phyloP scores from a whole-genome alignment of 1,284 basidiomycete species.

The Pterulicium gracile region DNA sequence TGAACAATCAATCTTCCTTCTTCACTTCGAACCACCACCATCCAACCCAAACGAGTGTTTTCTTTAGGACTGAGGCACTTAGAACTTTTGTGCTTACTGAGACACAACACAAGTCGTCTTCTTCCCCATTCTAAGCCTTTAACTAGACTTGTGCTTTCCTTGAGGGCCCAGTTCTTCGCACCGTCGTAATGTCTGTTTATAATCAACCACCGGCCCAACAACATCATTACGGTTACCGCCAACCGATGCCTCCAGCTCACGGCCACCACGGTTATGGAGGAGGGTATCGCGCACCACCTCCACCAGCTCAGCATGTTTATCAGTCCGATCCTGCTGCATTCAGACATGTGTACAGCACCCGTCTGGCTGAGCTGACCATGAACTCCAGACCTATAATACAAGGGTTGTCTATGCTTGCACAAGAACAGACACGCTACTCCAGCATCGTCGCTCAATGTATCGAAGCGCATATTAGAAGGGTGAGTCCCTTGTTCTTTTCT shows the following conservation, averaged over 20 bases:
- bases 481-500: slow-evolving; percentile 41
- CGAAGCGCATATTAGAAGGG: slow-evolving; percentile 79
- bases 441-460: slow-evolving; percentile 82
- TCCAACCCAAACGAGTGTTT: not conserved
- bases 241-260: slow-evolving; percentile 28
- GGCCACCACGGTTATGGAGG: slow-evolving; percentile 34
- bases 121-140: too few species aligned
- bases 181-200: slow-evolving; percentile 36
- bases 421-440: slow-evolving; percentile 74
- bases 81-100: not conserved
- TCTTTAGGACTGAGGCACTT: not conserved
- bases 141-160: too few species aligned
- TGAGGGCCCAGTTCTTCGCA: slow-evolving; percentile 12
- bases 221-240: slow-evolving; percentile 26
- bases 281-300: slow-evolving; percentile 30
- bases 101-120: too few species aligned
- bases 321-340: slow-evolving; percentile 67
- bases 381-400: slow-evolving; percentile 97
- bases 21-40: not conserved
- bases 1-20: not conserved
- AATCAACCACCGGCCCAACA: slow-evolving; percentile 30
- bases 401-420: slow-evolving; percentile 87
- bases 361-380: slow-evolving; percentile 80
- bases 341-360: slow-evolving; percentile 68
- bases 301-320: slow-evolving; percentile 34